phyloP scores from a whole-genome alignment of 306 rosid genomes.

The Castanospermum australe region DNA sequence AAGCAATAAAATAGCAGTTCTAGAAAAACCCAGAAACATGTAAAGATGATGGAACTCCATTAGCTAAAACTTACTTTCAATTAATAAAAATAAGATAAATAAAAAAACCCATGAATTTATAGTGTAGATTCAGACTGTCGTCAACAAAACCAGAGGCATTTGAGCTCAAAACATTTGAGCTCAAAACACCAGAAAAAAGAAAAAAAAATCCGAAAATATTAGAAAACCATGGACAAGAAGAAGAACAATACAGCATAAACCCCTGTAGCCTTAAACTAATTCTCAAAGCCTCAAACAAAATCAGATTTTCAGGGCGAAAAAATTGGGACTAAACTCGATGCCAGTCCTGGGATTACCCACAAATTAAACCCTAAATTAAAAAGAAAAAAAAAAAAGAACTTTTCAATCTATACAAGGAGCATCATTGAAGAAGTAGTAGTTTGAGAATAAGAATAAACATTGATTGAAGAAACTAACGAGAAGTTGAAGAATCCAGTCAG shows the following conservation, averaged over 20 bases:
- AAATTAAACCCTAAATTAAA: constrained; percentile 21
- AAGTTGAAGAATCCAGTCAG: neutral
- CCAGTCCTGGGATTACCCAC: neutral
- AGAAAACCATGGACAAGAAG: too few species aligned
- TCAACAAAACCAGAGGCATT: neutral
- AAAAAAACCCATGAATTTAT: neutral
- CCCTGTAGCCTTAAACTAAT: too few species aligned
- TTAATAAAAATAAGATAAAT: neutral
- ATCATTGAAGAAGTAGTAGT: neutral
- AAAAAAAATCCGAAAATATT: too few species aligned
- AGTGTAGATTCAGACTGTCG: neutral
- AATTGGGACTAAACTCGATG: neutral
- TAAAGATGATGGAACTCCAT: neutral
- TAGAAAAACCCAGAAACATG: neutral
- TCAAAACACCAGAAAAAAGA: too few species aligned
- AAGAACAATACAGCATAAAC: too few species aligned
- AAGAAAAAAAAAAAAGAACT: neutral
- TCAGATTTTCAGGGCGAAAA: neutral
- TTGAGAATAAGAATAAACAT: neutral
- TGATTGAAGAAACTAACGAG: constrained; percentile 18
- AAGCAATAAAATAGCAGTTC: neutral
- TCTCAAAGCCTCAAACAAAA: too few species aligned
- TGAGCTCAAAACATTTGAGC: neutral
- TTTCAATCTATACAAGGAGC: neutral
- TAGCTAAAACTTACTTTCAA: neutral